Conservation (phyloP, 768 basidiomycete species). For the Saitozyma sp. region DNA sequence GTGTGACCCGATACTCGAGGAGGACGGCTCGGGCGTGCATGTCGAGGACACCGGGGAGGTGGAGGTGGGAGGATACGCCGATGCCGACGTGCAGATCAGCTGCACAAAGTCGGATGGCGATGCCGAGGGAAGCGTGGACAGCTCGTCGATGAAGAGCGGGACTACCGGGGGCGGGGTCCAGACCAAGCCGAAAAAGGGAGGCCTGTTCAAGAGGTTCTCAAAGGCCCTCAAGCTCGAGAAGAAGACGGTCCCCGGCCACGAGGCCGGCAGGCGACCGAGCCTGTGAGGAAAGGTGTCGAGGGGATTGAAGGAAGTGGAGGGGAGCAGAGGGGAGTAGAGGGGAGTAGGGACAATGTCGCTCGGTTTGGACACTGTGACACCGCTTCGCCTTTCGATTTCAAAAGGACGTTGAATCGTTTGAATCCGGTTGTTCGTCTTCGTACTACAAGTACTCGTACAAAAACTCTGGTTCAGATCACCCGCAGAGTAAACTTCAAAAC, state of each 20-base stretch:
- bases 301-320: too few relatives aligned
- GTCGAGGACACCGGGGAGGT: not conserved
- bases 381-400: too few relatives aligned
- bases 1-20: slow-evolving; percentile 20
- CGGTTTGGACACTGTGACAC: too few relatives aligned
- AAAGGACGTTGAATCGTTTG: too few relatives aligned
- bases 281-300: slow-evolving; percentile 3
- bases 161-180: slow-evolving; percentile 1
- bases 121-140: slow-evolving; percentile 31
- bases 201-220: slow-evolving; percentile 34
- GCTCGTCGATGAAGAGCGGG: slow-evolving; percentile 16
- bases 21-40: slow-evolving; percentile 4
- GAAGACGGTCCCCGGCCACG: slow-evolving; percentile 16
- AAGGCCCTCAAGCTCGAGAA: slow-evolving; percentile 38
- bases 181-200: slow-evolving; percentile 19
- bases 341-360: too few relatives aligned
- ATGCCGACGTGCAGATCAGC: slow-evolving; percentile 16
- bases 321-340: too few relatives aligned
- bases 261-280: slow-evolving; percentile 20
- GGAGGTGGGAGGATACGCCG: not conserved
- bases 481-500: too few relatives aligned
- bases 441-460: too few relatives aligned
- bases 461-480: too few relatives aligned
- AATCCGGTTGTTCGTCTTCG: too few relatives aligned
- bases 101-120: slow-evolving; percentile 41